Percentiles rank a stretch among this genome's conserved stretches.
phyloP scores from a whole-genome alignment of 73 alveolate genomes.

The Urostyla sp. region DNA sequence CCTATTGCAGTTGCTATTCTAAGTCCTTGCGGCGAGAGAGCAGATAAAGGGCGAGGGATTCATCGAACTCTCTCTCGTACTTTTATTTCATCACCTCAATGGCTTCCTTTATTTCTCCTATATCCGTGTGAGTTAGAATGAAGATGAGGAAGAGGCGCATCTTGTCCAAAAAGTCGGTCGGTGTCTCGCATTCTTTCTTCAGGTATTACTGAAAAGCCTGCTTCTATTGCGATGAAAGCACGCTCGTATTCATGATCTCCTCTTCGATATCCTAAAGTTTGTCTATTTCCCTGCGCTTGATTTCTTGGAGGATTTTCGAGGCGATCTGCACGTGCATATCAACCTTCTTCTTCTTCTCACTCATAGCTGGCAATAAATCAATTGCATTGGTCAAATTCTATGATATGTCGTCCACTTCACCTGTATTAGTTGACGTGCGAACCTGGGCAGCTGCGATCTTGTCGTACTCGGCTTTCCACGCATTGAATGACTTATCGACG shows the following conservation, averaged over 20 bases:
- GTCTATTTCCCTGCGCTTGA: slow-evolving; percentile 59
- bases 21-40: too few species aligned
- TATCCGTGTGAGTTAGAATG: slow-evolving; percentile 19
- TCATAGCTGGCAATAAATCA: slow-evolving; percentile 65
- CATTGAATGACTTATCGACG: slow-evolving; percentile 58
- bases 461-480: slow-evolving; percentile 68
- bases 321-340: slow-evolving; percentile 67
- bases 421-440: slow-evolving; percentile 31
- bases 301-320: slow-evolving; percentile 45
- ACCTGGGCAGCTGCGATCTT: slow-evolving; percentile 18
- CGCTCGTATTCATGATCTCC: slow-evolving; percentile 52
- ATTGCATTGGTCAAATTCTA: slow-evolving; percentile 56
- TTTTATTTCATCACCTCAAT: not conserved
- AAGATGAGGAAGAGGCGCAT: slow-evolving; percentile 50
- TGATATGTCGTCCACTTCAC: slow-evolving; percentile 49
- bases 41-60: too few species aligned
- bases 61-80: slow-evolving; percentile 26
- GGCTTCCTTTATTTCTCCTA: slow-evolving; percentile 1
- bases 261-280: slow-evolving; percentile 61
- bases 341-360: slow-evolving; percentile 62
- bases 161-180: slow-evolving; percentile 34
- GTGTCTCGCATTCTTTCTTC: slow-evolving; percentile 7
- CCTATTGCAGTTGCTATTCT: too few species aligned
- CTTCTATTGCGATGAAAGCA: slow-evolving; percentile 14
- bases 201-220: slow-evolving; percentile 6